Base-by-base conservation (phyloP, 805 yeast species). In the Candida patagonica region DNA sequence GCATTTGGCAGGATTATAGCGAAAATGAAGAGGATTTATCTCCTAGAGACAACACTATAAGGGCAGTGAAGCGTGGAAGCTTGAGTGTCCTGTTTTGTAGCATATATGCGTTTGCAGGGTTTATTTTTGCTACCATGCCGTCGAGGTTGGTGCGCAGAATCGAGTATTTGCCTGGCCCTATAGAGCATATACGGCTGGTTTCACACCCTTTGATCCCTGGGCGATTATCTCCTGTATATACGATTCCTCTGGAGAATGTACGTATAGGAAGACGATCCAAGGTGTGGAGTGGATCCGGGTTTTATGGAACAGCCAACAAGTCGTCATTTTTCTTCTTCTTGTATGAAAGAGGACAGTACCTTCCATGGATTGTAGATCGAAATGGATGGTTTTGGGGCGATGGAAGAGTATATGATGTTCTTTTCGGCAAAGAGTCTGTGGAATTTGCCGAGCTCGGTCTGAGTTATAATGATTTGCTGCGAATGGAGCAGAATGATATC, bases 311-410 rank as follows among this genome's bases (percentile, higher is more conserved):
- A 1, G 71, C 82, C 20, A 87, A 82, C 58, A 73, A 76, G 35
- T 67, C 82, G 2, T 70, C 82, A 38, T 84, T 84, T 57, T 78
- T 80, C 67, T 80, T 83, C 54, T 72, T 80, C 35, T 59, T 85
- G 48, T 76, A 74, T 56, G 89, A 83, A 51, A 59, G 64, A 17
- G 70, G 71, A 16, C 59, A 54, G 30, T 61, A 65, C 42, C 65
- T 73, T 29, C 85, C 83, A 19, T 84, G 88, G 85, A 62, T 80
- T 13, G 80, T 83, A 15, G 95, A 85, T 55, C 68, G 95, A 48
- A 78, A 76, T 51, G 95, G 94, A 9, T 85, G 86, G 67, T 85
- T 82, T 63, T 85, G 94, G 94, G 88, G 92, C 25, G 94, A 85
- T 58, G 95, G 94, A 12, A 68, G 95, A 43, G 80, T 85, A 1